Percentiles rank a stretch among this genome's conserved stretches.
phyloP scores from a whole-genome alignment of 129 eudicot genomes.

The Apium graveolens region DNA sequence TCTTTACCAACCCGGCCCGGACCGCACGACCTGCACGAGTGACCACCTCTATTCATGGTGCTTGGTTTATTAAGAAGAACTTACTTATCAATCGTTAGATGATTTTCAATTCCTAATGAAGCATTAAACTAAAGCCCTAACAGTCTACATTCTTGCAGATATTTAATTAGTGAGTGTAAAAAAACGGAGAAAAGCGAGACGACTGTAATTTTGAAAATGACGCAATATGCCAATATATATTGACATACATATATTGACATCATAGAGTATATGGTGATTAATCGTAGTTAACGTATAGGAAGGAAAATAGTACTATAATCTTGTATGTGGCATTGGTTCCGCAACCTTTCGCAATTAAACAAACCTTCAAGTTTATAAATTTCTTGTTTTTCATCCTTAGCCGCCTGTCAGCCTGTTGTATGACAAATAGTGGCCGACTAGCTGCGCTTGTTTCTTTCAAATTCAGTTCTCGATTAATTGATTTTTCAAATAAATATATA shows the following conservation, averaged over 20 bases:
- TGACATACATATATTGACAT: not conserved
- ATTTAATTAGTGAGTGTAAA: no score
- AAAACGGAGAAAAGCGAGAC: not conserved
- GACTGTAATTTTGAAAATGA: not conserved
- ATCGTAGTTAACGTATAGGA: not conserved
- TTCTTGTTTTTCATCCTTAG: not conserved
- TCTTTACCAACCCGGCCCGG: no score
- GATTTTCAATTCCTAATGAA: no score
- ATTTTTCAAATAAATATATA: no score
- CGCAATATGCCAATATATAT: no score
- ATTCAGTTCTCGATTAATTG: not conserved
- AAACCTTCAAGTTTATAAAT: not conserved
- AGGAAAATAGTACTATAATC: not conserved
- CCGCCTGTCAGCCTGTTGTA: not conserved
- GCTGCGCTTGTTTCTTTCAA: not conserved
- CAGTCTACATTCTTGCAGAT: no score
- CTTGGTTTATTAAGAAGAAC: no score
- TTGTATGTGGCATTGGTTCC: not conserved
- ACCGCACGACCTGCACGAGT: no score
- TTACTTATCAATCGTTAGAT: no score
- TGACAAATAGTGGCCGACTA: not conserved
- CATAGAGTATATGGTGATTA: not conserved
- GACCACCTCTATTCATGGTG: no score
- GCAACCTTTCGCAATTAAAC: not conserved
- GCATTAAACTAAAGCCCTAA: no score